These are phyloP conservation scores for Podaxis mareebaensis DNA, from an alignment of 768 basidiomycete species.

Conservation along the genomic window DNA sequence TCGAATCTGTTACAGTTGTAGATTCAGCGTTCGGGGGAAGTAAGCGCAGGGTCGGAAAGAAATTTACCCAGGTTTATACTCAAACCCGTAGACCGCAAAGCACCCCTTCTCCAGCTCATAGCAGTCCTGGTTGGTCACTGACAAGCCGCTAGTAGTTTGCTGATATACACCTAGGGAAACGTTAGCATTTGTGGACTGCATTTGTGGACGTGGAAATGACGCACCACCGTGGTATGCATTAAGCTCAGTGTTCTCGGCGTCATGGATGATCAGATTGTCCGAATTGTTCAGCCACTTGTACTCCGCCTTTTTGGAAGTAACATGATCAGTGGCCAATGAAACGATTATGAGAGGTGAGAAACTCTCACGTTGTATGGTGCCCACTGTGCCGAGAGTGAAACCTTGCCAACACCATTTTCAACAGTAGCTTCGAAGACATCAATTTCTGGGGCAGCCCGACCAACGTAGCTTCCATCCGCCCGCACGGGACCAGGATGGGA, in stretches of 20 bases:
- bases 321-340: background rate
- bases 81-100: constrained; percentile 44
- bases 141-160: constrained; percentile 72
- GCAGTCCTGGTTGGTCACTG: constrained; percentile 62
- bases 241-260: constrained; percentile 43
- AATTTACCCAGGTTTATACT: constrained; percentile 51
- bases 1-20: constrained; percentile 24
- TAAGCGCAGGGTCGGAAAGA: background rate
- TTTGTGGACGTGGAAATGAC: constrained; percentile 32
- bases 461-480: constrained; percentile 55
- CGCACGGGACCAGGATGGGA: constrained; percentile 43
- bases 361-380: constrained; percentile 61
- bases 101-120: constrained; percentile 48
- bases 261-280: constrained; percentile 46
- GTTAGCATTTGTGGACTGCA: constrained; percentile 30
- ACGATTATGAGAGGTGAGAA: constrained; percentile 29
- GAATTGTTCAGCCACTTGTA: constrained; percentile 59
- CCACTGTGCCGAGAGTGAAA: constrained; percentile 52
- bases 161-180: constrained; percentile 52
- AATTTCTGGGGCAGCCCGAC: constrained; percentile 70
- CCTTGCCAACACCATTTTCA: constrained; percentile 33
- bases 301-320: constrained; percentile 37
- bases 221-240: constrained; percentile 66
- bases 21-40: background rate
- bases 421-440: constrained; percentile 65